Base-by-base conservation (phyloP, 1,284 basidiomycete species). In the Tetrapyrgos nigripes region DNA sequence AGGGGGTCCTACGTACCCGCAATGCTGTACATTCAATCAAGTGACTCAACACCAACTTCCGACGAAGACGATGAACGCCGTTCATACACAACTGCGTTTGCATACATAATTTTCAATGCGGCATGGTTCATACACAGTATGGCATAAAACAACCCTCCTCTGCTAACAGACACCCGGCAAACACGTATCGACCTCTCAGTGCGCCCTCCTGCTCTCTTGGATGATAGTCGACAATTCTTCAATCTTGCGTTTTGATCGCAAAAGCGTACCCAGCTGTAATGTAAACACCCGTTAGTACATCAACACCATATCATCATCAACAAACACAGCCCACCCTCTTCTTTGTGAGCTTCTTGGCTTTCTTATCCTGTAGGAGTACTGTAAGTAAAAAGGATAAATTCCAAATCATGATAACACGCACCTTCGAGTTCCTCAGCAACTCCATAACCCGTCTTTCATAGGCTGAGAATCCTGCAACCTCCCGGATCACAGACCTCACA, bases 381-480 rank as follows among this genome's bases (percentile, higher is more conserved):
- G 40, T 21, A 35, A 23, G 33, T 33, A 40, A 47, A 23, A 46
- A 10, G 21, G 50, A 46, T 23, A 53, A 27, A 17, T 26, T 46
- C 9, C 49, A 50, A 53, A 24, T n/a, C 4, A 51, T 58, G 40
- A 45, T 37, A 33, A 46, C 51, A 76, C 88, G 68, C 73, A 94
- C 93, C 86, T 98, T 98, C 67, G 95, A 97, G 90, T 98, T 99
- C 78, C 97, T 90, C 83, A 99, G 82, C 86, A 99, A 79, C 82
- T 99, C 97, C 93, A 99, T 91, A 60, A 99, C 96, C 68, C 97
- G 90, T 74, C 96, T 88, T 87, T 99, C 97, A 79, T 99, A 99
- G 49, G 97, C 93, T 49, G 96, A 94, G 83, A 98, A 99, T 64
- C 97, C 97, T 73, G 91, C 94, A 73, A 97, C 95, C 84, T 98